Conservation (phyloP, 2,329 filamentous ascomycete genomes). For the Colletotrichum noveboracense region DNA sequence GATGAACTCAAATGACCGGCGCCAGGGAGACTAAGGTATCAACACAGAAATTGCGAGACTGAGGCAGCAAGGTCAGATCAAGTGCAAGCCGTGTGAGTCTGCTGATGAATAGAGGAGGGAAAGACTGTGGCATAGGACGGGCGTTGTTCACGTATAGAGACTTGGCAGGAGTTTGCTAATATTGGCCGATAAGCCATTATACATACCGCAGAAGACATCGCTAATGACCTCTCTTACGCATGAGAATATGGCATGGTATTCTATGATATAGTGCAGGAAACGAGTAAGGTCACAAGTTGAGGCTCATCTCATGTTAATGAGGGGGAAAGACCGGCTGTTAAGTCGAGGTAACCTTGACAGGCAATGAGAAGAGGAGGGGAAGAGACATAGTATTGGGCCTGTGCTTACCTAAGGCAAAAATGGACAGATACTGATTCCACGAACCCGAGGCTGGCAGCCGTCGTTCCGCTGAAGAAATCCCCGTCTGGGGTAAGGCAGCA, state of each 20-base stretch:
- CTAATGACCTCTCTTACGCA: neutral
- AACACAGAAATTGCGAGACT: neutral
- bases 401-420: neutral
- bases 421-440: neutral
- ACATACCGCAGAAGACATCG: neutral
- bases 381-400: neutral
- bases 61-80: neutral
- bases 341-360: neutral
- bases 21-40: neutral
- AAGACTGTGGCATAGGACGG: neutral
- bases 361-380: neutral
- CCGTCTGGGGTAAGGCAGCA: conserved; percentile 1
- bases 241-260: neutral
- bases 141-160: neutral
- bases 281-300: neutral
- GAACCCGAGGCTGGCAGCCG: neutral
- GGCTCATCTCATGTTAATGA: neutral
- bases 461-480: conserved; percentile 6
- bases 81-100: neutral
- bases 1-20: neutral
- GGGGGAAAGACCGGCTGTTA: neutral
- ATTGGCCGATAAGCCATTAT: neutral
- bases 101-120: neutral
- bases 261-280: neutral
- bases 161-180: neutral